These are phyloP conservation scores for Actinomortierella wolfii DNA, from an alignment of 371 early-diverging fungal genomes.

Conservation along the genomic window DNA sequence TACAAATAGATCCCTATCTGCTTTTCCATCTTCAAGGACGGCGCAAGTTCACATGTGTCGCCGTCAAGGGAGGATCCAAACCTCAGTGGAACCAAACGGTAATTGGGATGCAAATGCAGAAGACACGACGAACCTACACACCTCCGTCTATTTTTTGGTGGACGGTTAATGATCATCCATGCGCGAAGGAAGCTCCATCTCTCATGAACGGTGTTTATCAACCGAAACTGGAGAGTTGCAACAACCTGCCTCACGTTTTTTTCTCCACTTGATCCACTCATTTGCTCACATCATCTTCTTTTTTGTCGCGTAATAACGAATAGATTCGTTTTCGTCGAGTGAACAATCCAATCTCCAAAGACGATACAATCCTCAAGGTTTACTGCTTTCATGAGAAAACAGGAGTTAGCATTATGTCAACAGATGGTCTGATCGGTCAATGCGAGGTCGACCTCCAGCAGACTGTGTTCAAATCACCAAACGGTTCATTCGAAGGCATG, in stretches of 20 bases:
- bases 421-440: conserved; percentile 33
- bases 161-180: too few species aligned
- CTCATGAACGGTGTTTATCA: too few species aligned
- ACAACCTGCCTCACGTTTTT: background rate
- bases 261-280: conserved; percentile 2
- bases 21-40: conserved; percentile 28
- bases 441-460: conserved; percentile 35
- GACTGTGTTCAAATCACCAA: conserved; percentile 10
- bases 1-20: conserved; percentile 32
- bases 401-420: conserved; percentile 26
- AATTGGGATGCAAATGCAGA: background rate
- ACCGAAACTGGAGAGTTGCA: too few species aligned
- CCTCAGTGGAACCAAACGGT: conserved; percentile 42
- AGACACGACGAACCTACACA: background rate
- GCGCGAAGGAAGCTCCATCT: too few species aligned
- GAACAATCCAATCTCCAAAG: conserved; percentile 7
- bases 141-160: background rate
- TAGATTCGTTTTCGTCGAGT: conserved; percentile 29
- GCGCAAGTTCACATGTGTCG: conserved; percentile 36
- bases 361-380: conserved; percentile 23
- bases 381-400: conserved; percentile 32
- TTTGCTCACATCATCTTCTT: background rate
- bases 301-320: background rate
- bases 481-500: conserved; percentile 20
- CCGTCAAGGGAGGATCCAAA: conserved; percentile 34